Evolutionary conservation across 2,329 filamentous ascomycete species (phyloP).

Genomic region (Exserohilum turcica): DNA sequence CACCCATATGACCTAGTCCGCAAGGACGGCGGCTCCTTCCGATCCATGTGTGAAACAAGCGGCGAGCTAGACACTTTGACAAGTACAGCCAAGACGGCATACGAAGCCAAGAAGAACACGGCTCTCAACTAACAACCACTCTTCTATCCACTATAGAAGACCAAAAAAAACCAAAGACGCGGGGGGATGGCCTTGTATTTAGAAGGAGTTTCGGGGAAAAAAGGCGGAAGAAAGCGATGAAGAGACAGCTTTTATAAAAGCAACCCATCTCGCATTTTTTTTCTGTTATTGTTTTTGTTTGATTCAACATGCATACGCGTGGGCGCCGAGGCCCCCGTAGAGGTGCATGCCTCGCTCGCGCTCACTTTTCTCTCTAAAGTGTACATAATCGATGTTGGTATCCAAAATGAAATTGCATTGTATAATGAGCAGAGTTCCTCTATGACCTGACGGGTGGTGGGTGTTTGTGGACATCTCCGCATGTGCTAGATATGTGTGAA

Average conservation of each 20-base stretch:
- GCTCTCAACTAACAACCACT: neutral
- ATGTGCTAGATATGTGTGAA: too few species aligned
- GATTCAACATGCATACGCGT: too few species aligned
- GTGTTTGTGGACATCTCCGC: too few species aligned
- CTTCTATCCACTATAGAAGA: neutral
- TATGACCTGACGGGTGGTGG: too few species aligned
- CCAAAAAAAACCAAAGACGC: neutral
- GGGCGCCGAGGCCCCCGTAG: too few species aligned
- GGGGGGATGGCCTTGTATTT: neutral
- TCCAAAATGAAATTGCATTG: too few species aligned
- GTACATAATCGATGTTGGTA: too few species aligned
- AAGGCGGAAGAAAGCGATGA: neutral
- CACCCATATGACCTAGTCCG: constrained; percentile 75
- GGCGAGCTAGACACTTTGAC: constrained; percentile 62
- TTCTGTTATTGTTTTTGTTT: neutral
- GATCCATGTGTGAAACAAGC: constrained; percentile 71
- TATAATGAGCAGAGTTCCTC: too few species aligned
- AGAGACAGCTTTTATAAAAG: neutral
- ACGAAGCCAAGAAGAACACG: constrained; percentile 18
- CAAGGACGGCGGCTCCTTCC: constrained; percentile 69
- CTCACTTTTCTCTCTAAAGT: too few species aligned
- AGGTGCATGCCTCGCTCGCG: too few species aligned
- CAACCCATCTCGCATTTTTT: neutral
- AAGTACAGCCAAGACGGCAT: constrained; percentile 61
- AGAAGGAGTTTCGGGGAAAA: neutral